phyloP scores from a whole-genome alignment of 176 grass and related monocot species.

The Saccharum spontaneum region DNA sequence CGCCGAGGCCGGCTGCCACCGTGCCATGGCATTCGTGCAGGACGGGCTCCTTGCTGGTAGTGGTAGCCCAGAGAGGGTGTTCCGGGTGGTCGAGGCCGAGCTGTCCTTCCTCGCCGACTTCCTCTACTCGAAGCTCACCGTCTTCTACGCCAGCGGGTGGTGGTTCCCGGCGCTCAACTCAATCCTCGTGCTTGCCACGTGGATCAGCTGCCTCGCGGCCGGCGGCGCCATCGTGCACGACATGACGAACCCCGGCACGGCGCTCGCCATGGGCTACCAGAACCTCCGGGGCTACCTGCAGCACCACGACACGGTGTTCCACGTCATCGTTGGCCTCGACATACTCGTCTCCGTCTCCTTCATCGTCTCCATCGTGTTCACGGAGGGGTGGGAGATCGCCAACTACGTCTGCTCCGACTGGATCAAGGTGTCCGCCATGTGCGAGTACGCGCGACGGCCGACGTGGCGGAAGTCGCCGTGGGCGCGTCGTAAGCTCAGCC shows the following conservation, averaged over 20 bases:
- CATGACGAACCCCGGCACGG: constrained; percentile 36
- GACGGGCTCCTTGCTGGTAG: constrained; percentile 24
- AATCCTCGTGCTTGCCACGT: constrained; percentile 35
- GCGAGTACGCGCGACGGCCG: constrained; percentile 41
- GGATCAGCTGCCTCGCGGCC: constrained; percentile 37
- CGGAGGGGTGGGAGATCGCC: constrained; percentile 47
- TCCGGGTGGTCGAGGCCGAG: constrained; percentile 43
- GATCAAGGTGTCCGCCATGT: constrained; percentile 40
- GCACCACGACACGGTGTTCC: constrained; percentile 40
- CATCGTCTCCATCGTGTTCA: constrained; percentile 47
- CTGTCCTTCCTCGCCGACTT: constrained; percentile 50
- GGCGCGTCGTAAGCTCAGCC: constrained; percentile 12
- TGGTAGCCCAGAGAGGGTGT: constrained; percentile 25
- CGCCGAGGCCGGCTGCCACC: constrained; percentile 39
- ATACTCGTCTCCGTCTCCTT: constrained; percentile 39
- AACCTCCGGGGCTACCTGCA: constrained; percentile 27
- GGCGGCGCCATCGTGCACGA: constrained; percentile 55
- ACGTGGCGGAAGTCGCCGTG: constrained; percentile 41
- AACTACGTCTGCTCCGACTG: constrained; percentile 53
- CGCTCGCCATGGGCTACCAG: constrained; percentile 20
- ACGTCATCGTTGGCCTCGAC: constrained; percentile 45
- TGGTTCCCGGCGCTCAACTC: constrained; percentile 47
- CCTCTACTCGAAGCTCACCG: constrained; percentile 56
- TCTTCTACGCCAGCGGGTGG: constrained; percentile 53
- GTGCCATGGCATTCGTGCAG: constrained; percentile 36